Percentiles rank a stretch among this genome's conserved stretches.
phyloP scores from a whole-genome alignment of 306 rosid species.

The Trifolium subterraneum region DNA sequence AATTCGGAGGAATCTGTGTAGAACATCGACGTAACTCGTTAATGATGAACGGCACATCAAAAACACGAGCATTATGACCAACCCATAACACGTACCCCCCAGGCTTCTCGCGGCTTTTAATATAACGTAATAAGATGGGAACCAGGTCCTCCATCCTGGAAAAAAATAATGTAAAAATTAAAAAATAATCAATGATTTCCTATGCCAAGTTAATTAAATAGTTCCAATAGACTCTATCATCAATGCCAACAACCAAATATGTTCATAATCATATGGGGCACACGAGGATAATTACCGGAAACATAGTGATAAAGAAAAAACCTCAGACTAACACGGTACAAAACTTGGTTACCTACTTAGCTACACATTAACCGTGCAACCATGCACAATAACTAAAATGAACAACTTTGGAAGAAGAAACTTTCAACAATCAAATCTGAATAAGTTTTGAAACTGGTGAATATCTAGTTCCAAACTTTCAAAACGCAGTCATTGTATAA shows the following conservation, averaged over 20 bases:
- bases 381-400: background rate
- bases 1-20: constrained; percentile 61
- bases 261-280: constrained; percentile 26
- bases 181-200: constrained; percentile 21
- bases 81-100: constrained; percentile 69
- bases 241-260: constrained; percentile 11
- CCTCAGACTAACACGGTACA: background rate
- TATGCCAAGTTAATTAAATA: constrained; percentile 9
- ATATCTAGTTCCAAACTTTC: constrained; percentile 8
- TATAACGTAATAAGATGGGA: constrained; percentile 69
- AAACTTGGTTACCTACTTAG: constrained; percentile 22
- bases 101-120: constrained; percentile 75
- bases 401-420: background rate
- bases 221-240: constrained; percentile 17
- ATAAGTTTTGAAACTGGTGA: constrained; percentile 17
- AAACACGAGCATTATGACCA: constrained; percentile 82
- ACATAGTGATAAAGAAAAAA: constrained; percentile 2
- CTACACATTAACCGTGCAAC: background rate
- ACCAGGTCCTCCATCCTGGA: constrained; percentile 81
- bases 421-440: background rate
- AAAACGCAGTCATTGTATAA: background rate
- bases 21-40: constrained; percentile 71
- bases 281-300: background rate
- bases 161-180: constrained; percentile 27
- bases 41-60: constrained; percentile 86